Conservation (phyloP, 2,329 filamentous ascomycete genomes). For the Colletotrichum sp. region DNA sequence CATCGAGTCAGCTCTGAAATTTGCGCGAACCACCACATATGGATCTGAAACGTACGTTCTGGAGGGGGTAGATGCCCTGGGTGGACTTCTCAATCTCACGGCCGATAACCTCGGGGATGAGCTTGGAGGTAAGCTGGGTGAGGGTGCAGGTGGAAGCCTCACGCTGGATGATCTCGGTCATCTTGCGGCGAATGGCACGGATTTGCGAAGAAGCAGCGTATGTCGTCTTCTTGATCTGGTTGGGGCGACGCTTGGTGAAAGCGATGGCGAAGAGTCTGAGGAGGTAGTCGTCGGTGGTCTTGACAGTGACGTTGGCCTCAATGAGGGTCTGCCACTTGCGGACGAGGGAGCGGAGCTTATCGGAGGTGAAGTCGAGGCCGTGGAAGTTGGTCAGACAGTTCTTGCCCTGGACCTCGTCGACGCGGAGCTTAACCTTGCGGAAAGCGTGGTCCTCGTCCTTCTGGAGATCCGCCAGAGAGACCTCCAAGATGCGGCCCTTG, state of each 20-base stretch:
- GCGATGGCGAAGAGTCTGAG: constrained; percentile 98
- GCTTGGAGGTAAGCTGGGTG: constrained; percentile 95
- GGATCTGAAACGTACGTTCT: constrained; percentile 75
- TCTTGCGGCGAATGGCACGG: constrained; percentile 98
- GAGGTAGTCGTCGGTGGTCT: constrained; percentile 99
- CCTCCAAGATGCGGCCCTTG: constrained; percentile 98
- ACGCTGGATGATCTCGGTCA: constrained; percentile 98
- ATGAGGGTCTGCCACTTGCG: constrained; percentile 99
- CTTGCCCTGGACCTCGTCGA: constrained; percentile 99
- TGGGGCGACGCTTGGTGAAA: constrained; percentile 98
- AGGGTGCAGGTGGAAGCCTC: constrained; percentile 95
- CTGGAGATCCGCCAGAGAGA: constrained; percentile 97
- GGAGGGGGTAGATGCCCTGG: constrained; percentile 99
- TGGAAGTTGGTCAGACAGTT: constrained; percentile 99
- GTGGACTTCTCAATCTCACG: constrained; percentile 99
- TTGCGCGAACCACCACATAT: not conserved
- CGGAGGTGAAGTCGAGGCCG: constrained; percentile 99
- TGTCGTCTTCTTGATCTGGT: constrained; percentile 99
- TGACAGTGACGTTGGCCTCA: constrained; percentile 99
- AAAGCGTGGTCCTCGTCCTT: constrained; percentile 99
- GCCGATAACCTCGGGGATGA: constrained; percentile 99
- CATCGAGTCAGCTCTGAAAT: not conserved
- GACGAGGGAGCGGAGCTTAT: constrained; percentile 98
- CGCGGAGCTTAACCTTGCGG: constrained; percentile 98
- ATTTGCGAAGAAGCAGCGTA: constrained; percentile 98